Evolutionary conservation across 1,284 basidiomycete genomes (phyloP), one percentile per base, ranked within the genome.

Genomic region (Schizophyllum amplum): DNA sequence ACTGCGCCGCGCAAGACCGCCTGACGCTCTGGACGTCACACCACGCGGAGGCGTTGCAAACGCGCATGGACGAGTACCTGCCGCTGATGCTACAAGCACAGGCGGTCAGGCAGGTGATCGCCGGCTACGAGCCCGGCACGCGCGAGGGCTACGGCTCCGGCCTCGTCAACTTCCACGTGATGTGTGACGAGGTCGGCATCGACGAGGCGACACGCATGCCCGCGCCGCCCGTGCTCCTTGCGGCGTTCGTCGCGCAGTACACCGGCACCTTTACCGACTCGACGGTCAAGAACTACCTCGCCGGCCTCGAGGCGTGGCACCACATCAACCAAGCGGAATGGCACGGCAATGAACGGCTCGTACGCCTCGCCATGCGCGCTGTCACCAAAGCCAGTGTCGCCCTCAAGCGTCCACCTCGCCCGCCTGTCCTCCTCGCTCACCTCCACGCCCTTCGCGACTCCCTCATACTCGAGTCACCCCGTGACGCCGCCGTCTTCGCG

Each of bases 161-260:
- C 2, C 60, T 72, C 0, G 64, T 72, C 0, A 62, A 66, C 0
- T 75, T 72, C 56, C 61, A 63, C 1, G 67, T 73, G 53, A 73
- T 69, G 55, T 74, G 72, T 53, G 68, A 75, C 62, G 25, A 56
- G 1, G 47, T 56, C n/a, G 22, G 49, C 0, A 64, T 75, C 4
- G 47, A 60, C 1, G 71, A 75, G 51, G 50, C 56, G 0, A 9
- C 5, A 0, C 63, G 69, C 2, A 72, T 75, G 70, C 74, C 72
- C 0, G 72, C 72, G 0, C 60, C 64, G 0, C 55, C 62, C 2
- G 51, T 55, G 0, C 59, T 75, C 0, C 57, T 75, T 0, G 57
- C 63, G 0, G 61, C 63, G 0, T 74, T 74, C 33, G 57, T 69
- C 13, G 61, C 62, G 1, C 21, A 22, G 6, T 20, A n/a, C 49